phyloP scores from a whole-genome alignment of 106 monocot species.

The Dendrobium huoshanense region DNA sequence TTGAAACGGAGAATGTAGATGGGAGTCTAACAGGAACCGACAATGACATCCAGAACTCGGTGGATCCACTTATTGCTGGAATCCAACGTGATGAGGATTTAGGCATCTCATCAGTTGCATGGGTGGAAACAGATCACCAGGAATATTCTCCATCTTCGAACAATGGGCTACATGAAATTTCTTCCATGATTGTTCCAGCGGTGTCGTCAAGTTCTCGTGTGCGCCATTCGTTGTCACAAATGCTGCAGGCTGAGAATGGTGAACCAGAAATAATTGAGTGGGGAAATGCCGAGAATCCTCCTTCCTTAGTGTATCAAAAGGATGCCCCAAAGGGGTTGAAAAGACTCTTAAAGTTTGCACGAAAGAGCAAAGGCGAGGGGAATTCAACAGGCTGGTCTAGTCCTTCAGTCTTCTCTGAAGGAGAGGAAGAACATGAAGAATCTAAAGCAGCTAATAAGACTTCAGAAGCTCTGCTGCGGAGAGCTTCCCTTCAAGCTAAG shows the following conservation, averaged over 20 bases:
- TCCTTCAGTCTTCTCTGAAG: slow-evolving; percentile 79
- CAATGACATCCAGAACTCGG: slow-evolving; percentile 3
- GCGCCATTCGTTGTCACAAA: slow-evolving; percentile 86
- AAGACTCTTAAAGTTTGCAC: slow-evolving; percentile 83
- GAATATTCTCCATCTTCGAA: slow-evolving; percentile 30
- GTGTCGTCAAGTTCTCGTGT: slow-evolving; percentile 51
- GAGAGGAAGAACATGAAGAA: slow-evolving; percentile 86
- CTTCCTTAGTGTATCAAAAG: slow-evolving; percentile 85
- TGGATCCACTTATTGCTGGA: slow-evolving; percentile 22
- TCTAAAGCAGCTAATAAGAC: slow-evolving; percentile 43
- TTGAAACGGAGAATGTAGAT: slow-evolving; percentile 23
- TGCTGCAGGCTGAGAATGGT: slow-evolving; percentile 75
- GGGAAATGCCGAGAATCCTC: slow-evolving; percentile 99
- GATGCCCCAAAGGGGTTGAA: slow-evolving; percentile 95
- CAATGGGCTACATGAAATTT: slow-evolving; percentile 15
- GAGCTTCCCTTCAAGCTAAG: slow-evolving; percentile 35
- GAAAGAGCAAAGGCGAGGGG: slow-evolving; percentile 75
- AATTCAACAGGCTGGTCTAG: slow-evolving; percentile 48
- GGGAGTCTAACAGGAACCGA: slow-evolving; percentile 19
- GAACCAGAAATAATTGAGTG: slow-evolving; percentile 91
- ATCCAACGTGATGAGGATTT: slow-evolving; percentile 43
- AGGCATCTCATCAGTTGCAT: slow-evolving; percentile 81
- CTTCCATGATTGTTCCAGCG: slow-evolving; percentile 26
- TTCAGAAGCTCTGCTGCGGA: slow-evolving; percentile 38
- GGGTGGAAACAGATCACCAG: slow-evolving; percentile 66